Evolutionary conservation across 768 basidiomycete species (phyloP), one percentile per base, ranked within the genome.

Genomic region (Amanita polypyramis): DNA sequence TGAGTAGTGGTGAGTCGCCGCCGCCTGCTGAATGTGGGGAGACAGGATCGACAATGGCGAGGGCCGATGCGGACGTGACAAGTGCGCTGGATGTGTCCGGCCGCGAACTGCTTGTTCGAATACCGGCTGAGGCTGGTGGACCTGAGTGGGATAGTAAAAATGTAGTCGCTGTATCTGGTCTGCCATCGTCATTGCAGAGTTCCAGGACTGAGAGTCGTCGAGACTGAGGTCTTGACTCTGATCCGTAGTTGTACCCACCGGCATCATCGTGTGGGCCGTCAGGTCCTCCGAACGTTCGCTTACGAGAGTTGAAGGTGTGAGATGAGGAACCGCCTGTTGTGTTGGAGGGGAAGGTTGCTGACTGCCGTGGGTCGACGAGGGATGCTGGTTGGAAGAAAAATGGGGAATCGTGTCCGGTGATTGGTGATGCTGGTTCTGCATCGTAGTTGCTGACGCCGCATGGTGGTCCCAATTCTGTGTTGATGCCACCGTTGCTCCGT

Each of bases 151-250:
- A 56, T 52, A 57, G 42, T 54, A 60, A 44, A 53, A 65, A 52
- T 53, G 67, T 54, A 47, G 59, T n/a, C 21, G 40, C 48, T 52
- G 56, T 47, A 54, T 56, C 47, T 39, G 70, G 61, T 49, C 47
- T 17, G 30, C 38, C 39, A 49, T 49, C 32, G 70, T 84, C 83
- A 75, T 88, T 86, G 76, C 85, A 87, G 74, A 89, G 82, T 56
- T 89, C 86, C 84, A 88, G 76, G 75, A 89, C 81, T 64, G 81
- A 74, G 75, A 89, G 79, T 52, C 86, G 69, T 56, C 86, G 75
- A 68, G 82, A 85, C 59, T 83, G 79, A 53, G 86, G 86, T 57
- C 86, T 73, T 58, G 82, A 85, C 55, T 85, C 84, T 54, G 73
- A 60, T 19, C 78, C 85, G 65, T 84, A 82, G 47, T 82, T 81